Base-by-base conservation (phyloP, 257 asterid genomes). In the Buddleja alternifolia region DNA sequence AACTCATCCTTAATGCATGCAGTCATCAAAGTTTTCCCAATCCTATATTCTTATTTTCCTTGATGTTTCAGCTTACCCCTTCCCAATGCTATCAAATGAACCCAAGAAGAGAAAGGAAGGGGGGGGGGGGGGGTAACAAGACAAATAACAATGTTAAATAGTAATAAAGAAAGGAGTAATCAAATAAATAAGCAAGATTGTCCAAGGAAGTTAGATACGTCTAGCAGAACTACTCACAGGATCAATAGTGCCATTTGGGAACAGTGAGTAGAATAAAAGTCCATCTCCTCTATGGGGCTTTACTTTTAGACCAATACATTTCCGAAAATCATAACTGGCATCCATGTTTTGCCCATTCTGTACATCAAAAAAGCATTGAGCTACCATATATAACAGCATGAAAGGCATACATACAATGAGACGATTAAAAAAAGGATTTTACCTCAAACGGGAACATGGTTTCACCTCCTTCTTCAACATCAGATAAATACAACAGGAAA, bases 381-480 rank as follows among this genome's bases (percentile, higher is more conserved):
- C 16, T 23, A 51, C 21, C 17, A 14, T 50, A 47, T 15, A 17
- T n/a, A 21, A 59, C 61, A 73, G 40, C 16, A 71, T n/a, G 15
- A n/a, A 10, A 2, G 63, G 73, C 36, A 2, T 40, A 32, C 36
- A 45, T 3, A 8, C 24, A 65, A 69, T 6, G 2, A 25, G 52
- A 58, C 61, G 48, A 53, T 58, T 32, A 24, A 21, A 24, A 60
- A 34, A 4, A 65, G 41, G 24, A 19, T 48, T 70, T 69, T 82
- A 86, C 99, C 96, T 90, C 96, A 24, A 77, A 91, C 20, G 99
- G 99, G 52, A 93, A 94, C 95, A 94, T 84, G 72, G 99, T 94
- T 81, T 94, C 97, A 40, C 99, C 97, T 45, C 99, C 97, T 84
- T 94, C 95, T 73, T 90, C 92, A 74, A 93, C 99, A 74, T 91